phyloP scores from a whole-genome alignment of 169 alveolate genomes.

The Cytauxzoon felis region DNA sequence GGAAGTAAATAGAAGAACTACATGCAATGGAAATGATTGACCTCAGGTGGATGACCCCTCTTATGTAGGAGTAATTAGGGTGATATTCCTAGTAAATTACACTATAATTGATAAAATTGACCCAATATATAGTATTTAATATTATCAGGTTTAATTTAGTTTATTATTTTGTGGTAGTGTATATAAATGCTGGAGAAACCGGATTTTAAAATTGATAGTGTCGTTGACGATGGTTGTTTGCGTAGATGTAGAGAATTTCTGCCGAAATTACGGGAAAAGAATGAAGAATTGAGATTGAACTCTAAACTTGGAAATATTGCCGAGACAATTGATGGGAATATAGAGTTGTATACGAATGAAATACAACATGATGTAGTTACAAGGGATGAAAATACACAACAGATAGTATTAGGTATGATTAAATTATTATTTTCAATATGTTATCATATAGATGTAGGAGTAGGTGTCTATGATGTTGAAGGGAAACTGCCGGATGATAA shows the following conservation, averaged over 20 bases:
- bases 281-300: not conserved
- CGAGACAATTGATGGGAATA: slow-evolving; percentile 15
- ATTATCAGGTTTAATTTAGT: too few relatives aligned
- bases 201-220: slow-evolving; percentile 21
- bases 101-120: too few relatives aligned
- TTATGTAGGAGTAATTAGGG: too few relatives aligned
- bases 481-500: slow-evolving; percentile 11
- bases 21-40: too few relatives aligned
- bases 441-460: slow-evolving; percentile 49
- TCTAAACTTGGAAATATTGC: slow-evolving; percentile 7
- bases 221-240: slow-evolving; percentile 1
- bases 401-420: slow-evolving; percentile 3
- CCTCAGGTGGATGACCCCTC: too few relatives aligned
- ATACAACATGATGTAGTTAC: not conserved
- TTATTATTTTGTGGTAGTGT: too few relatives aligned
- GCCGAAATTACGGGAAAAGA: slow-evolving; percentile 32
- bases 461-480: slow-evolving; percentile 58
- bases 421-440: not conserved
- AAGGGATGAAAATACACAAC: not conserved
- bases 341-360: slow-evolving; percentile 11
- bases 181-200: slow-evolving; percentile 40
- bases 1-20: too few relatives aligned
- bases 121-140: too few relatives aligned
- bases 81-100: too few relatives aligned
- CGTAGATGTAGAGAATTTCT: slow-evolving; percentile 24